These are phyloP conservation scores for Tolypocladium tropicale DNA, from an alignment of 2,329 filamentous ascomycete genomes.

Conservation along the genomic window DNA sequence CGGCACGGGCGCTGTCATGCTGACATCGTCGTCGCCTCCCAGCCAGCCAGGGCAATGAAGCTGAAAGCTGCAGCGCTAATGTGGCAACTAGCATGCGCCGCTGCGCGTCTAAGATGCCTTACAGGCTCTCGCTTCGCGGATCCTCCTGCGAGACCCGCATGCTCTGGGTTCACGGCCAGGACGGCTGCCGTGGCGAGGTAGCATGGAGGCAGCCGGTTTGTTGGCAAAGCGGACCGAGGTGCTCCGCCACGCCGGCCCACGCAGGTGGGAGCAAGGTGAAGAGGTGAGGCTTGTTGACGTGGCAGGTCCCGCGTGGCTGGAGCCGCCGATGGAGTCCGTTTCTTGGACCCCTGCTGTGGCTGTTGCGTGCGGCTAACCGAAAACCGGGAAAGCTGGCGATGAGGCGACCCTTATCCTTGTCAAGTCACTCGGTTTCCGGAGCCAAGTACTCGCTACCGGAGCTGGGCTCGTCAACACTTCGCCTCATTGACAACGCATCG, in stretches of 20 bases:
- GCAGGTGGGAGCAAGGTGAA: slow-evolving; percentile 7
- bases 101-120: slow-evolving; percentile 2
- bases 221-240: slow-evolving; percentile 5
- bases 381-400: neutral
- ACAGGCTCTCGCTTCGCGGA: neutral
- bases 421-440: slow-evolving; percentile 16
- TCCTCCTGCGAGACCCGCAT: slow-evolving; percentile 8
- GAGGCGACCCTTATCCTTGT: slow-evolving; percentile 7
- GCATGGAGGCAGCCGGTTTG: slow-evolving; percentile 7
- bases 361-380: slow-evolving; percentile 2
- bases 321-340: slow-evolving; percentile 9
- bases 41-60: slow-evolving; percentile 2
- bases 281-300: slow-evolving; percentile 34
- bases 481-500: neutral
- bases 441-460: slow-evolving; percentile 18
- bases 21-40: neutral
- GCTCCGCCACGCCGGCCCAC: slow-evolving; percentile 27
- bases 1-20: neutral
- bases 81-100: neutral
- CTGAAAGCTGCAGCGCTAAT: slow-evolving; percentile 7
- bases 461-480: neutral
- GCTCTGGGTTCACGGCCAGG: slow-evolving; percentile 5
- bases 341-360: slow-evolving; percentile 6
- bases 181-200: slow-evolving; percentile 12
- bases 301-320: slow-evolving; percentile 26